These are phyloP conservation scores for Septoria linicola DNA, from an alignment of 2,329 filamentous ascomycete species.

Conservation along the genomic window DNA sequence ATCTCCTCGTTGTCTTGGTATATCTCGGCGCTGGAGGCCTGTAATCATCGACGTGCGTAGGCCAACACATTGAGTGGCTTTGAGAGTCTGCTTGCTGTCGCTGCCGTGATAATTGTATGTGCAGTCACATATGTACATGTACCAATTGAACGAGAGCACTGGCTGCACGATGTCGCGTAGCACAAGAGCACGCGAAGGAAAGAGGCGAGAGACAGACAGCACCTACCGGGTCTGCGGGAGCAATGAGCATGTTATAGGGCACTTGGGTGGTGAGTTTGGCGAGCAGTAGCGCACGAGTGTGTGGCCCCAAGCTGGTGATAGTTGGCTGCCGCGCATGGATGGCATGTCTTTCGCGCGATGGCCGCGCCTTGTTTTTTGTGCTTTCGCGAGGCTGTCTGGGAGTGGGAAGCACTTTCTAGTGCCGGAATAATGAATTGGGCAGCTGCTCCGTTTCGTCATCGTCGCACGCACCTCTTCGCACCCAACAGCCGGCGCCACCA, in stretches of 20 bases:
- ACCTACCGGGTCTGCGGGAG: constrained; percentile 6
- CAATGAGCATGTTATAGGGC: not conserved
- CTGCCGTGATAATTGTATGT: not conserved
- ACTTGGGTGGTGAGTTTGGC: not conserved
- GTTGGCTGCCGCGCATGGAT: constrained; percentile 7
- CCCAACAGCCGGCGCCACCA: not conserved
- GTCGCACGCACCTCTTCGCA: not conserved
- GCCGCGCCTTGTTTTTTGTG: not conserved
- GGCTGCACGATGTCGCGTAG: too few species aligned
- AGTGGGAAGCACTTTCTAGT: not conserved
- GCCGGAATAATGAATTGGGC: constrained; percentile 1
- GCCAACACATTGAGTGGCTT: constrained; percentile 10
- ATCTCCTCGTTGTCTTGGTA: constrained; percentile 12
- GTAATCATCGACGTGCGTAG: constrained; percentile 15
- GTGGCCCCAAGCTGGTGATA: constrained; percentile 7
- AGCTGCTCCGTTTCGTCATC: not conserved
- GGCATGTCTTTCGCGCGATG: constrained; percentile 1
- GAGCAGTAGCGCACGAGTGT: constrained; percentile 1
- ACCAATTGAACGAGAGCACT: too few species aligned
- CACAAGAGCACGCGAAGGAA: constrained; percentile 4
- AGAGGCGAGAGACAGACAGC: not conserved
- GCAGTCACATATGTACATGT: too few species aligned
- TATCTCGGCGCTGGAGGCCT: constrained; percentile 17
- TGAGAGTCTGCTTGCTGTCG: not conserved
- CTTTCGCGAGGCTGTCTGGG: not conserved